Conservation (phyloP, 768 basidiomycete genomes). For the Hydnomerulius pinastri region DNA sequence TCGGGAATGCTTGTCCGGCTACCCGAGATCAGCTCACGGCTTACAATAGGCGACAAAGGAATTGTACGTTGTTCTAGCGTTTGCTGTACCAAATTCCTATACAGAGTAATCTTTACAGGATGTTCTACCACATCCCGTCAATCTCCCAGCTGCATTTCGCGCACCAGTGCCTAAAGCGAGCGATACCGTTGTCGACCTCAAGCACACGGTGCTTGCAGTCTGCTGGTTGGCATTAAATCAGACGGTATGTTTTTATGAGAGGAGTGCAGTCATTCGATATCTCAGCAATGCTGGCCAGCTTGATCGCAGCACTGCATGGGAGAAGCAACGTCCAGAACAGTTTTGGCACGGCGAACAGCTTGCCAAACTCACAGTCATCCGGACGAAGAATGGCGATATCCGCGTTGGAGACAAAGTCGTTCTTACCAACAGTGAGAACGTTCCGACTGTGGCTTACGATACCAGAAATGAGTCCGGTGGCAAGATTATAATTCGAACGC, state of each 20-base stretch:
- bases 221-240: conserved; percentile 91
- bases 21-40: conserved; percentile 75
- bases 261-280: neutral
- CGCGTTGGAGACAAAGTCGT: conserved; percentile 73
- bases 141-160: conserved; percentile 46
- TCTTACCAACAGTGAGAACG: conserved; percentile 49
- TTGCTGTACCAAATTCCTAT: conserved; percentile 2
- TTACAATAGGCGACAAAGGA: conserved; percentile 76
- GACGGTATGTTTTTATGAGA: conserved; percentile 47
- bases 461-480: conserved; percentile 46
- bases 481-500: conserved; percentile 53
- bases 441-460: conserved; percentile 65
- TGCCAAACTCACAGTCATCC: conserved; percentile 61
- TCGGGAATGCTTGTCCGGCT: conserved; percentile 67
- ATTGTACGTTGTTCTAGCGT: conserved; percentile 46
- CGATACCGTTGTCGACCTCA: conserved; percentile 71
- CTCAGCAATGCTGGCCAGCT: conserved; percentile 46
- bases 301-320: conserved; percentile 53
- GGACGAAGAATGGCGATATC: conserved; percentile 63
- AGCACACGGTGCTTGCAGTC: conserved; percentile 77
- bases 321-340: conserved; percentile 63
- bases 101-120: conserved; percentile 45
- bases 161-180: conserved; percentile 42
- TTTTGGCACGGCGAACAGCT: conserved; percentile 77
- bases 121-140: conserved; percentile 59